These are phyloP conservation scores for Polyporus arcularius DNA, from an alignment of 768 basidiomycete genomes.

Conservation along the genomic window DNA sequence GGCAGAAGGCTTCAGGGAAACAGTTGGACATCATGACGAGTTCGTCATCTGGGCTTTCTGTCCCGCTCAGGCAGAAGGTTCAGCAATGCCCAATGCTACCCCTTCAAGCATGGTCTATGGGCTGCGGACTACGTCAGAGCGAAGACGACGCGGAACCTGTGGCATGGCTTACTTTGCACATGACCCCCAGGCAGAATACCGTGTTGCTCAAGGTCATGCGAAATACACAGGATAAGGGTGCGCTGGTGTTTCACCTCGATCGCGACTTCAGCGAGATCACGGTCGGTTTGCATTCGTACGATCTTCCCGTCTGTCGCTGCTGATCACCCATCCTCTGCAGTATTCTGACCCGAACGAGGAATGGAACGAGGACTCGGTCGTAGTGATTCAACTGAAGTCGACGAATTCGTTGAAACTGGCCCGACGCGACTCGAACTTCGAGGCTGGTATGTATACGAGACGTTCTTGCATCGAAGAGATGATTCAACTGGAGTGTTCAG, in stretches of 20 bases:
- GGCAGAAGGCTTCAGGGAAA: not conserved
- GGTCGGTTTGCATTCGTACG: not conserved
- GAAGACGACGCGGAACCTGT: not conserved
- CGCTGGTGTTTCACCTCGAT: not conserved
- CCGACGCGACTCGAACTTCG: too few species aligned
- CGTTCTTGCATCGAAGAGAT: too few species aligned
- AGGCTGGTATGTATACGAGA: too few species aligned
- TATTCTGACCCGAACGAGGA: too few species aligned
- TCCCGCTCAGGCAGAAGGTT: not conserved
- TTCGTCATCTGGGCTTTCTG: not conserved
- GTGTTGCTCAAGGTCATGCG: not conserved
- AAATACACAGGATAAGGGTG: not conserved
- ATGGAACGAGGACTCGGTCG: too few species aligned
- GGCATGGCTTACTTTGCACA: not conserved
- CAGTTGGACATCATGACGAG: not conserved
- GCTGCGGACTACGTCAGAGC: not conserved
- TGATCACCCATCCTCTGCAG: not conserved
- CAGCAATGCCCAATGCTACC: not conserved
- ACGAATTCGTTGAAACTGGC: too few species aligned
- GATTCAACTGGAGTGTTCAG: too few species aligned
- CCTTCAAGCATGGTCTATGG: conserved; percentile 5
- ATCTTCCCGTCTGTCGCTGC: not conserved
- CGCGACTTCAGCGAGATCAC: not conserved
- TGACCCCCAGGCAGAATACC: not conserved
- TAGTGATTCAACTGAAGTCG: too few species aligned